phyloP scores from a whole-genome alignment of 495 filamentous ascomycete species.

The Chaetomidium leptoderma region DNA sequence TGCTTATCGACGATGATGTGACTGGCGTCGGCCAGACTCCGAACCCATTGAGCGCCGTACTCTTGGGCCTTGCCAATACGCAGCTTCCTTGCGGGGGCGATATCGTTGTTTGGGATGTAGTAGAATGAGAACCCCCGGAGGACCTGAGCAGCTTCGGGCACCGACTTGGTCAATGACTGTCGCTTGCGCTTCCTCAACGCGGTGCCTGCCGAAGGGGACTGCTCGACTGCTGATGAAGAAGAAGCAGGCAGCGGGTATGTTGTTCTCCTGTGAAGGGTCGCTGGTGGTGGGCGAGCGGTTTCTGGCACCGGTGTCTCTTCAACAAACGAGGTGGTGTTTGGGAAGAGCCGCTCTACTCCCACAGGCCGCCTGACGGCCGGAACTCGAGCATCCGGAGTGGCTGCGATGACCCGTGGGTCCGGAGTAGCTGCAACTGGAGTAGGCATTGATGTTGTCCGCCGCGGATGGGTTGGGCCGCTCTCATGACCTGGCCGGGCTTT shows the following conservation, averaged over 20 bases:
- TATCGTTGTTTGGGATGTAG: constrained; percentile 78
- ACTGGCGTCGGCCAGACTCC: constrained; percentile 43
- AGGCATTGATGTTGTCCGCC: constrained; percentile 20
- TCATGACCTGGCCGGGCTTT: background rate
- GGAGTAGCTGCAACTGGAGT: constrained; percentile 9
- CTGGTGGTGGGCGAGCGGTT: constrained; percentile 8
- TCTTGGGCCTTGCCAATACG: constrained; percentile 72
- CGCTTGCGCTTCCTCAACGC: constrained; percentile 50
- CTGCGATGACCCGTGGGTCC: constrained; percentile 18
- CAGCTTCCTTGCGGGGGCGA: constrained; percentile 58
- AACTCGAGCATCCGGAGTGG: constrained; percentile 17
- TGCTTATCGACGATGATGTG: constrained; percentile 78
- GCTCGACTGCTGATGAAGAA: constrained; percentile 1
- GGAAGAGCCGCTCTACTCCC: background rate
- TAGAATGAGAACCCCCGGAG: constrained; percentile 64
- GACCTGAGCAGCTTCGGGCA: constrained; percentile 59
- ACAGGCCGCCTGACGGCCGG: background rate
- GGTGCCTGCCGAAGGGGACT: constrained; percentile 24
- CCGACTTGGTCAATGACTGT: constrained; percentile 30
- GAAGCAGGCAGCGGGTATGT: constrained; percentile 22
- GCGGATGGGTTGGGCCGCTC: background rate
- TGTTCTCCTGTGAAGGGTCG: constrained; percentile 22
- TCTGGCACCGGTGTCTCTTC: constrained; percentile 27
- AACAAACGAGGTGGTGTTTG: constrained; percentile 13
- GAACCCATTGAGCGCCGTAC: constrained; percentile 60